Percentiles rank a stretch among this genome's conserved stretches.
Evolutionary conservation across 108 stramenopile species (phyloP).

Genomic region (Mediolabrus comicus): DNA sequence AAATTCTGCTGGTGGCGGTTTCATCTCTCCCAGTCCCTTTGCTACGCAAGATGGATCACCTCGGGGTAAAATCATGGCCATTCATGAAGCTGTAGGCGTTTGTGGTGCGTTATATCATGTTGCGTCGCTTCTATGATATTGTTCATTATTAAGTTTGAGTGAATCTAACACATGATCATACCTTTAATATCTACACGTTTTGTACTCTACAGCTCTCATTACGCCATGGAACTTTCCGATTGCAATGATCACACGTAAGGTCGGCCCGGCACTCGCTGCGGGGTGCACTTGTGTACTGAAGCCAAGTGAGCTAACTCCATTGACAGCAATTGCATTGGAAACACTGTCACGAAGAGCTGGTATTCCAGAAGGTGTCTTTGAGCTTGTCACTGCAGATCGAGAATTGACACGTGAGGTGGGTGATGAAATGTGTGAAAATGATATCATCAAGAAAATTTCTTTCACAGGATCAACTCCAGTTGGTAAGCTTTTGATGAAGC

Average conservation of each 20-base stretch:
- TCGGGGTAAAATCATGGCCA: slow-evolving; percentile 66
- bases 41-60: slow-evolving; percentile 36
- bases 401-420: slow-evolving; percentile 61
- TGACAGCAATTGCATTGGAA: slow-evolving; percentile 80
- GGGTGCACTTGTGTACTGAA: slow-evolving; percentile 90
- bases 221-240: slow-evolving; percentile 98
- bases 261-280: slow-evolving; percentile 87
- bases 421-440: slow-evolving; percentile 67
- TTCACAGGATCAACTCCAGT: slow-evolving; percentile 94
- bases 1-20: slow-evolving; percentile 71
- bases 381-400: slow-evolving; percentile 61
- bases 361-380: slow-evolving; percentile 75
- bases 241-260: slow-evolving; percentile 97
- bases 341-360: slow-evolving; percentile 74
- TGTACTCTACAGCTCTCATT: slow-evolving; percentile 47
- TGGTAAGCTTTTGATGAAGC: slow-evolving; percentile 78
- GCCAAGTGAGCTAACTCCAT: slow-evolving; percentile 86
- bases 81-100: slow-evolving; percentile 90
- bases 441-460: slow-evolving; percentile 77
- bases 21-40: slow-evolving; percentile 68
- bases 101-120: neutral
- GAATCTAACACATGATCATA: neutral
- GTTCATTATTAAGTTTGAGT: too few relatives aligned
- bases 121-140: neutral
- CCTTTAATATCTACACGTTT: neutral